phyloP scores from a whole-genome alignment of 1,284 basidiomycete species.

The Ganoderma meredithae region DNA sequence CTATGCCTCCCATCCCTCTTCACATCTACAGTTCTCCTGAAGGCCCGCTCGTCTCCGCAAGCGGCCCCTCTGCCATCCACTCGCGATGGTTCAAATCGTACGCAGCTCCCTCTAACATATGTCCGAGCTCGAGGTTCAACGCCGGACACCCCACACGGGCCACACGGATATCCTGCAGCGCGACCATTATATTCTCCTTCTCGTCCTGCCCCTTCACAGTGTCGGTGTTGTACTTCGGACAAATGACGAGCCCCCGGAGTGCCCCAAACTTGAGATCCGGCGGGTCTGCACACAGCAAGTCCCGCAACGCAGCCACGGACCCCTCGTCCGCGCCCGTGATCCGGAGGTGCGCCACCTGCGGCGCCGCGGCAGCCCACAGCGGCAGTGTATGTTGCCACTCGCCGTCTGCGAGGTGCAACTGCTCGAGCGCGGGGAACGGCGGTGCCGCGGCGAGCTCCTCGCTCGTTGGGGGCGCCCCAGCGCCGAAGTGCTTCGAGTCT shows the following conservation, averaged over 20 bases:
- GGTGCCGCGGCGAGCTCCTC: conserved; percentile 7
- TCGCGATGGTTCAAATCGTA: background rate
- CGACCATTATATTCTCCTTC: background rate
- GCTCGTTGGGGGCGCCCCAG: conserved; percentile 8
- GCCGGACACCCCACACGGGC: background rate
- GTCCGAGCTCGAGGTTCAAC: background rate
- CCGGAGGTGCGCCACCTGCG: conserved; percentile 12
- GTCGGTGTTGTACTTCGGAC: background rate
- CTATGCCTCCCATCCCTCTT: background rate
- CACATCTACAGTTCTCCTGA: background rate
- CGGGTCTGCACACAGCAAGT: background rate
- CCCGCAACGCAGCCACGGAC: background rate
- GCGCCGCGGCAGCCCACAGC: conserved; percentile 21
- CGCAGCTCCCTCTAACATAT: background rate
- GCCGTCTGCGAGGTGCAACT: conserved; percentile 21
- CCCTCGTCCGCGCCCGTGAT: conserved; percentile 6
- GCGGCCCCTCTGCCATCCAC: background rate
- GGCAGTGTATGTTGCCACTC: conserved; percentile 15
- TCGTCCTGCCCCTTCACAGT: background rate
- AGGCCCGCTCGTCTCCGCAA: background rate
- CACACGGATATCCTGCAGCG: background rate
- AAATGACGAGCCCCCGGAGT: background rate
- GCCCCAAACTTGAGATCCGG: background rate
- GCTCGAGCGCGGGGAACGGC: conserved; percentile 20
- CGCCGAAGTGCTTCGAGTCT: conserved; percentile 12